These are phyloP conservation scores for Nannochloropsis salina DNA, from an alignment of 108 stramenopile genomes.

Conservation along the genomic window DNA sequence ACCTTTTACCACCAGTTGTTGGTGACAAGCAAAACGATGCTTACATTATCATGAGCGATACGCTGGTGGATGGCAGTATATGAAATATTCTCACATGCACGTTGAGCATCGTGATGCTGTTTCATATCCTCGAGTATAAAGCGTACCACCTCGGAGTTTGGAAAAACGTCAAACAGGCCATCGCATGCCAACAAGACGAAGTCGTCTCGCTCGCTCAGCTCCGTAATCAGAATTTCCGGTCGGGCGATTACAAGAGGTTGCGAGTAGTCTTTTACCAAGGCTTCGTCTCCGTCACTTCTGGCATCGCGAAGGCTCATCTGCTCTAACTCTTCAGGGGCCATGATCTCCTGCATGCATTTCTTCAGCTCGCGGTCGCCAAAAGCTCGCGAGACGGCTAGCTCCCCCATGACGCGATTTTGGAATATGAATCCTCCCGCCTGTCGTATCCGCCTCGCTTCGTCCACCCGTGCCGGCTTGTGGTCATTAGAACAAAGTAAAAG, in stretches of 20 bases:
- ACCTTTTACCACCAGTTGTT: constrained; percentile 41
- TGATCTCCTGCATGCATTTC: constrained; percentile 85
- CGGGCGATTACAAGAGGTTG: constrained; percentile 27
- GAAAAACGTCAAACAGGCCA: constrained; percentile 93
- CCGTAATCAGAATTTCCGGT: constrained; percentile 53
- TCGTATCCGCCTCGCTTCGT: constrained; percentile 86
- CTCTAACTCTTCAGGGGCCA: constrained; percentile 60
- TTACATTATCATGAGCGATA: constrained; percentile 50
- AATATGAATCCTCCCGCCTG: constrained; percentile 89
- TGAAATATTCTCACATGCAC: constrained; percentile 46
- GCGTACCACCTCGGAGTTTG: constrained; percentile 71
- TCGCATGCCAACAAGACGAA: constrained; percentile 94
- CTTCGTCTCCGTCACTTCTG: constrained; percentile 6
- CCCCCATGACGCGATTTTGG: constrained; percentile 94
- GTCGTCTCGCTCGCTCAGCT: constrained; percentile 79
- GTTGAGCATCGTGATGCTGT: constrained; percentile 51
- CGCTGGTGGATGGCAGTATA: constrained; percentile 49
- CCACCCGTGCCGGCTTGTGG: constrained; percentile 86
- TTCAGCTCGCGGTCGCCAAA: constrained; percentile 98
- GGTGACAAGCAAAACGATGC: constrained; percentile 48
- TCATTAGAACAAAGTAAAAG: constrained; percentile 81
- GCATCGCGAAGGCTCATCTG: background rate
- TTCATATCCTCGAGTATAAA: constrained; percentile 44
- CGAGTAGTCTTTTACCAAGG: constrained; percentile 21
- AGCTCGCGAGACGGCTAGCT: constrained; percentile 90